Base-by-base conservation (phyloP, 108 stramenopile genomes). In the Skeletonema grethae region DNA sequence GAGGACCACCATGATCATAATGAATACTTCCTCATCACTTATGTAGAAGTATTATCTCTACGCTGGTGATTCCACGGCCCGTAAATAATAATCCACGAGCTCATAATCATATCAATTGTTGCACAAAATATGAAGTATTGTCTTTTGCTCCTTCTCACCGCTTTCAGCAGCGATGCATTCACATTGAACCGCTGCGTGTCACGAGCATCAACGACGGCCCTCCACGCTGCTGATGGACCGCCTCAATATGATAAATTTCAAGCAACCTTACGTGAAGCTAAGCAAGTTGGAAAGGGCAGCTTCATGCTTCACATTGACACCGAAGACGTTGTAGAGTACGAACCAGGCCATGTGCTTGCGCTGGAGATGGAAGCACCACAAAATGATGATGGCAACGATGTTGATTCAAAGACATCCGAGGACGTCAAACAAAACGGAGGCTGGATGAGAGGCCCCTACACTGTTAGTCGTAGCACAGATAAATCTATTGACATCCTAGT, bases 361-460 rank as follows among this genome's bases (percentile, higher is more conserved):
- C 50, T 86, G 59, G 85, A 86, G 77, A 72, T 86, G 6, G 34
- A 75, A 45, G 48, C 36, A 8, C 38, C 38, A 48, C 3, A 48
- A 48, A 16, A 0, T 48, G 22, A 0, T 48, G 22, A 61, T 25
- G 46, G 59, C 16, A 12, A 22, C 11, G 60, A 53, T 55, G 28
- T 34, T 20, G 38, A 61, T 18, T 57, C 24, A 20, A 48, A 70
- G 64, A 55, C 24, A 36, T 45, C 43, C 62, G 2, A 72, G 69
- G 41, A 60, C 34, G 25, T 30, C 46, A 24, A 67, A 25, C 58
- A 70, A 8, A 76, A 83, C 59, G 69, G 67, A 22, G 85, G 77
- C 9, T 86, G 82, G 82, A 65, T 86, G 74, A 38, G 82, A 46
- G 85, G 79, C 7, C 85, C 85, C 2, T 86, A 83, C 56, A 86